These are phyloP conservation scores for Neopestalotiopsis sp. DNA, from an alignment of 2,329 filamentous ascomycete genomes.

Conservation along the genomic window DNA sequence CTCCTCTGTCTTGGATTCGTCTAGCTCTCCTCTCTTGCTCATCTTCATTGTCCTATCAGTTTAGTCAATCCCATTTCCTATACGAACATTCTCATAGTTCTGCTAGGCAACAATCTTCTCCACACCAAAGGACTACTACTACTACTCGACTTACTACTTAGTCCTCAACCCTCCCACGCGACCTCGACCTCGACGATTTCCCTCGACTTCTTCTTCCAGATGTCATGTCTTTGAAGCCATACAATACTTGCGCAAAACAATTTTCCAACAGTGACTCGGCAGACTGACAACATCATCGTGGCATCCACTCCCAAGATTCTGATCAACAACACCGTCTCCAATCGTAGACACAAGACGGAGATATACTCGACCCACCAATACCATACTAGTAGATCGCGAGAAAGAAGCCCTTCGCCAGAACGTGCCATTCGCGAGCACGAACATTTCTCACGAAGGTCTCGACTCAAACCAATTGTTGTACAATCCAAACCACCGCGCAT, in stretches of 20 bases:
- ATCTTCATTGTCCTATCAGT: constrained; percentile 4
- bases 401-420: constrained; percentile 6
- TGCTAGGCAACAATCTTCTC: constrained; percentile 18
- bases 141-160: constrained; percentile 8
- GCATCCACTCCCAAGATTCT: constrained; percentile 18
- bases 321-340: constrained; percentile 23
- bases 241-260: constrained; percentile 15
- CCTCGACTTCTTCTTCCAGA: constrained; percentile 12
- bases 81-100: not conserved
- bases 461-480: constrained; percentile 17
- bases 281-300: constrained; percentile 22
- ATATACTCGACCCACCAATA: constrained; percentile 8
- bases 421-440: constrained; percentile 5
- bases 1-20: constrained; percentile 2
- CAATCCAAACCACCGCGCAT: constrained; percentile 17
- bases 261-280: constrained; percentile 18
- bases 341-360: constrained; percentile 15
- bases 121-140: constrained; percentile 12
- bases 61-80: not conserved
- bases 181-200: constrained; percentile 13
- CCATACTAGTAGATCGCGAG: constrained; percentile 3
- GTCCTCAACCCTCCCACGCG: constrained; percentile 13
- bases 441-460: constrained; percentile 11
- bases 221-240: constrained; percentile 23
- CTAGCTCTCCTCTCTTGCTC: constrained; percentile 2